Percentiles rank a stretch among this genome's conserved stretches.
phyloP scores from a whole-genome alignment of 306 rosid genomes.

The Inga laurina region DNA sequence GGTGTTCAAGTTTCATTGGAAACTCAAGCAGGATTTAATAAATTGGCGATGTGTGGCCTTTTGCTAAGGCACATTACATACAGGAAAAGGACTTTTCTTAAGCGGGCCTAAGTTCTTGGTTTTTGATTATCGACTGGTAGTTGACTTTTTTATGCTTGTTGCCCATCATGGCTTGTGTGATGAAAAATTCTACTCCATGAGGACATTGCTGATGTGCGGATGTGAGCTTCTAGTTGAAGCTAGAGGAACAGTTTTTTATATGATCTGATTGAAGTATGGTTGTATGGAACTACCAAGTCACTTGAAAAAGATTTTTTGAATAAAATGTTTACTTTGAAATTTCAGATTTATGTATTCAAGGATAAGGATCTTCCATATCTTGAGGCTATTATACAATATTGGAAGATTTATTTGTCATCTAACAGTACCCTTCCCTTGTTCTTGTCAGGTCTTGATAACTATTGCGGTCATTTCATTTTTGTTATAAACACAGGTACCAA shows the following conservation, averaged over 20 bases:
- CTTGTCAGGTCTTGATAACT: background rate
- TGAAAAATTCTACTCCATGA: background rate
- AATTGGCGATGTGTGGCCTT: background rate
- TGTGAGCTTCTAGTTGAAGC: background rate
- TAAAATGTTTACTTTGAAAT: background rate
- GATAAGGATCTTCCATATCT: background rate
- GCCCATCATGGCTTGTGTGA: background rate
- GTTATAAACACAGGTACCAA: constrained; percentile 27
- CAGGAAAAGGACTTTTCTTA: background rate
- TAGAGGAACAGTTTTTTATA: background rate
- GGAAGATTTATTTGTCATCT: background rate
- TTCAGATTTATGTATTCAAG: background rate
- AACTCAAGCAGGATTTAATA: background rate
- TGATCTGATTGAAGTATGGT: background rate
- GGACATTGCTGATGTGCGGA: background rate
- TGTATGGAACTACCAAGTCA: background rate
- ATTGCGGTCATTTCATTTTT: constrained; percentile 11
- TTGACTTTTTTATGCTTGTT: background rate
- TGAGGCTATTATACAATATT: background rate
- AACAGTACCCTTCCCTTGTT: constrained; percentile 10
- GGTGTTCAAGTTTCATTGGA: background rate
- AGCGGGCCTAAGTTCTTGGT: background rate
- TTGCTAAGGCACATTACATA: background rate
- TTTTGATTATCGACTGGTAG: background rate
- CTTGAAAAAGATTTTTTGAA: background rate